Conservation (phyloP, 495 filamentous ascomycete species). For the Trichoderma asperelloides region DNA sequence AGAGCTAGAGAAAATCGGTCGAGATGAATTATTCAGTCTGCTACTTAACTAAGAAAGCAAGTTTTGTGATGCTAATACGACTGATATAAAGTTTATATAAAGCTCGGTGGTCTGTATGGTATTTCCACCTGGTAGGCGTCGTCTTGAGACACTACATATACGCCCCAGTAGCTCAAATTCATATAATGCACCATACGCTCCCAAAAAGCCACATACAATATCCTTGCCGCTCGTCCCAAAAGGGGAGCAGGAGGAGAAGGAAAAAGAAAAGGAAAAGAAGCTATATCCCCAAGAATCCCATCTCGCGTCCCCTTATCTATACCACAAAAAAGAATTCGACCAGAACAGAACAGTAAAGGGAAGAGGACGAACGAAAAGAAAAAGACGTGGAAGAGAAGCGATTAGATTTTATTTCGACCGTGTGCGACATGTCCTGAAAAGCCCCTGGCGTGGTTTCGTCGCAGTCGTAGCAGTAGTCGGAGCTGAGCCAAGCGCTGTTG, state of each 20-base stretch:
- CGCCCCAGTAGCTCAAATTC: neutral
- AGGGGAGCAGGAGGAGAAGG: neutral
- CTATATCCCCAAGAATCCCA: neutral
- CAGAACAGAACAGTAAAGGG: neutral
- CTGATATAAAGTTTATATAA: neutral
- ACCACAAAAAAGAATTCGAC: neutral
- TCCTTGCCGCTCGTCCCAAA: neutral
- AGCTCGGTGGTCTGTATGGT: neutral
- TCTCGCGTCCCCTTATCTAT: neutral
- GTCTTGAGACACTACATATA: neutral
- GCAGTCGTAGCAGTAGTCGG: neutral
- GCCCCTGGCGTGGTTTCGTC: neutral
- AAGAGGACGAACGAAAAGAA: neutral
- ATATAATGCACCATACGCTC: neutral
- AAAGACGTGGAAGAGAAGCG: neutral
- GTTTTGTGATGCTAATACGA: too few species aligned
- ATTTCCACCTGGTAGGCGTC: neutral
- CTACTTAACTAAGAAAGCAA: too few species aligned
- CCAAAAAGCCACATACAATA: neutral
- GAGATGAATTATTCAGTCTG: too few species aligned
- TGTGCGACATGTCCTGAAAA: neutral
- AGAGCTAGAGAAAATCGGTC: too few species aligned
- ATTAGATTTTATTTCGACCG: neutral
- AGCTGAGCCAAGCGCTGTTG: neutral
- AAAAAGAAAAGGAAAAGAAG: neutral